A percentile compares a stretch with the other conserved stretches of the same genome.
Evolutionary conservation across 2,329 filamentous ascomycete species (phyloP).

Genomic region (Cladosporium sp.): DNA sequence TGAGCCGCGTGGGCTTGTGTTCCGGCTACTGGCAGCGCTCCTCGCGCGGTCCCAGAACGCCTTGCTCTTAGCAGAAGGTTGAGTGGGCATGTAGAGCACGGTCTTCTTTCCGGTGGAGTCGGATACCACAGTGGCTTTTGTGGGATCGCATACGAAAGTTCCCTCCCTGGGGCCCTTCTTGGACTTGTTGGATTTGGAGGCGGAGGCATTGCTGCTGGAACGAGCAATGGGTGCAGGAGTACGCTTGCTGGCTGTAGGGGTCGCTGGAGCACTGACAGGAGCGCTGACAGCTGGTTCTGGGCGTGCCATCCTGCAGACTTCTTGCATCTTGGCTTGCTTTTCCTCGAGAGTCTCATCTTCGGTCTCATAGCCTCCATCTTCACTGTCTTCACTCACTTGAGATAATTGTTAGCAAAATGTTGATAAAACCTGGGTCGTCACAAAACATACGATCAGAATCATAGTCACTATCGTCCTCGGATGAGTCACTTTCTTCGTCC

Average conservation of each 20-base stretch:
- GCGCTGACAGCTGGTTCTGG: slow-evolving; percentile 9
- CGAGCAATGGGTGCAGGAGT: slow-evolving; percentile 26
- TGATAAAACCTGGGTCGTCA: neutral
- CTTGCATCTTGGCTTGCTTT: slow-evolving; percentile 27
- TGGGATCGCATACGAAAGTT: slow-evolving; percentile 34
- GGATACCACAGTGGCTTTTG: slow-evolving; percentile 28
- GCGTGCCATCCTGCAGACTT: slow-evolving; percentile 24
- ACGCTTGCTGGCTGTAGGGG: slow-evolving; percentile 22
- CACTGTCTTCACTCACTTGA: slow-evolving; percentile 38
- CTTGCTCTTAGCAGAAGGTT: slow-evolving; percentile 28
- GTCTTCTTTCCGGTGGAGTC: slow-evolving; percentile 26
- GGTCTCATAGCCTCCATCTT: slow-evolving; percentile 40
- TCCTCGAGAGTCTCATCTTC: slow-evolving; percentile 32
- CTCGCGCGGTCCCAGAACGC: slow-evolving; percentile 38
- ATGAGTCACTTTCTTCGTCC: slow-evolving; percentile 36
- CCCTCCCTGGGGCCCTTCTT: slow-evolving; percentile 30
- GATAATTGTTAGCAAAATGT: slow-evolving; percentile 30
- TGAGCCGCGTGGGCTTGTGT: slow-evolving; percentile 36
- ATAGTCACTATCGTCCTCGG: slow-evolving; percentile 34
- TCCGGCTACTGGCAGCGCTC: slow-evolving; percentile 32
- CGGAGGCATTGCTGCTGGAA: slow-evolving; percentile 27
- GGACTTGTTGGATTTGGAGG: slow-evolving; percentile 25
- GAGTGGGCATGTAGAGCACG: slow-evolving; percentile 26
- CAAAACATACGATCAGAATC: slow-evolving; percentile 38
- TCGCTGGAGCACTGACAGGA: slow-evolving; percentile 9